Evolutionary conservation across 371 early-diverging fungal species (phyloP).

Genomic region (Zopfochytrium polystomum): DNA sequence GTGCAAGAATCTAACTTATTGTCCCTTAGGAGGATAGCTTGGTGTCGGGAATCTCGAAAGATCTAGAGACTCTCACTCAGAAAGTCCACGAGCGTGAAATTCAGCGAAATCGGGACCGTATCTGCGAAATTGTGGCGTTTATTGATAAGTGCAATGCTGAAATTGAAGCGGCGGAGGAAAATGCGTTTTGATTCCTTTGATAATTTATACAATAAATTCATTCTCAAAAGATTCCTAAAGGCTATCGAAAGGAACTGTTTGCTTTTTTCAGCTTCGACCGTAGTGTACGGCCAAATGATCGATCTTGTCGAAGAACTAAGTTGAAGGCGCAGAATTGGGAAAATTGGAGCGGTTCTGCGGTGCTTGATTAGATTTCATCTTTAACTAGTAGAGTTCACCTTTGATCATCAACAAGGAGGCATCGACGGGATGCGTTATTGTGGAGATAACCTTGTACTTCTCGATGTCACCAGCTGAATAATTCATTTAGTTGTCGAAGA

Average conservation of each 20-base stretch:
- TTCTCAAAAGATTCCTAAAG: too few species aligned
- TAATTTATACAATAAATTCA: too few species aligned
- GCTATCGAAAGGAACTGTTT: too few species aligned
- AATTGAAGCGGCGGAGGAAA: constrained; percentile 52
- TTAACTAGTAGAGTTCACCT: neutral
- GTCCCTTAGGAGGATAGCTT: constrained; percentile 45
- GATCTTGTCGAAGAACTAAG: constrained; percentile 10
- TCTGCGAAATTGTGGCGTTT: constrained; percentile 50
- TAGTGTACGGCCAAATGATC: too few species aligned
- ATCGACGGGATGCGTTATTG: constrained; percentile 17
- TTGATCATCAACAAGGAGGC: constrained; percentile 7
- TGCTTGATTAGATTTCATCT: neutral
- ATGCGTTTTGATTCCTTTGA: constrained; percentile 44
- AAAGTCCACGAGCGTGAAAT: constrained; percentile 45
- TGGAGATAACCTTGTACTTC: constrained; percentile 4
- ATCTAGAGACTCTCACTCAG: constrained; percentile 38
- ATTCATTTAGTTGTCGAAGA: too few species aligned
- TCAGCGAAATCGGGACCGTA: constrained; percentile 43
- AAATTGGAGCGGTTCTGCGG: constrained; percentile 10
- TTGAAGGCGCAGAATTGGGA: constrained; percentile 17
- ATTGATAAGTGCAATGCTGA: constrained; percentile 43
- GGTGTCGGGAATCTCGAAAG: constrained; percentile 41
- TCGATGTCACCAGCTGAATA: constrained; percentile 1
- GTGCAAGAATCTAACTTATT: neutral
- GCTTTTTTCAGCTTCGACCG: too few species aligned